Evolutionary conservation across 176 grass and related monocot species (phyloP).

Genomic region (sorghum (Sorghum bicolor)): DNA sequence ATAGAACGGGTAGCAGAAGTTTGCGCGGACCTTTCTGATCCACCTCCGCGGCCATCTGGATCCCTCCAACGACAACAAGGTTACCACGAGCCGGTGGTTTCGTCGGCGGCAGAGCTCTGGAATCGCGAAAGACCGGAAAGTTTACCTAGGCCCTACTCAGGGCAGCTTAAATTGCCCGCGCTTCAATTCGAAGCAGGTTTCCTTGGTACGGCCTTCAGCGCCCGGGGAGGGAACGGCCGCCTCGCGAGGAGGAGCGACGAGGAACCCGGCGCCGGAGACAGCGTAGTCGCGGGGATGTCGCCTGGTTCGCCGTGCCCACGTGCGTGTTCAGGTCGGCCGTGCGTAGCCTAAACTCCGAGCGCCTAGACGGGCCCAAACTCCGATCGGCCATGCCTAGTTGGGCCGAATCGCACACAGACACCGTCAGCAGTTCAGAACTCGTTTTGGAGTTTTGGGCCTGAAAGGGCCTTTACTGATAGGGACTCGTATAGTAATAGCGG

Average conservation of each 20-base stretch:
- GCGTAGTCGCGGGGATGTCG: neutral
- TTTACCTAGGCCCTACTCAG: neutral
- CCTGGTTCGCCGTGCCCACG: neutral
- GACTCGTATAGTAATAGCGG: neutral
- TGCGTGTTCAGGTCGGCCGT: neutral
- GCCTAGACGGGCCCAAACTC: too few species aligned
- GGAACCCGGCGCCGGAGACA: neutral
- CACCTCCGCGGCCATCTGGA: conserved; percentile 29
- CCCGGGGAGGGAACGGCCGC: neutral
- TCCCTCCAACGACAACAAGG: neutral
- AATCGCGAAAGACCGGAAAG: neutral
- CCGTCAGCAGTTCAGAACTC: neutral
- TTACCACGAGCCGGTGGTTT: neutral
- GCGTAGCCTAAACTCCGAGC: too few species aligned
- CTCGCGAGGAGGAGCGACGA: neutral
- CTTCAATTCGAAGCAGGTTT: neutral
- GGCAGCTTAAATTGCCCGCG: neutral
- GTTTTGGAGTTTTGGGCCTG: neutral
- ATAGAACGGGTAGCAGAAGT: neutral
- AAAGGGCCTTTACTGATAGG: too few species aligned
- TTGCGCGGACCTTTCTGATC: conserved; percentile 45
- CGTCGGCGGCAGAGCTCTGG: neutral
- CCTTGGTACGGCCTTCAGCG: neutral
- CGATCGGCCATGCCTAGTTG: too few species aligned
- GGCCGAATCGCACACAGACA: too few species aligned